phyloP scores from a whole-genome alignment of 768 basidiomycete genomes.

The Porpolomopsis calyptriformis region DNA sequence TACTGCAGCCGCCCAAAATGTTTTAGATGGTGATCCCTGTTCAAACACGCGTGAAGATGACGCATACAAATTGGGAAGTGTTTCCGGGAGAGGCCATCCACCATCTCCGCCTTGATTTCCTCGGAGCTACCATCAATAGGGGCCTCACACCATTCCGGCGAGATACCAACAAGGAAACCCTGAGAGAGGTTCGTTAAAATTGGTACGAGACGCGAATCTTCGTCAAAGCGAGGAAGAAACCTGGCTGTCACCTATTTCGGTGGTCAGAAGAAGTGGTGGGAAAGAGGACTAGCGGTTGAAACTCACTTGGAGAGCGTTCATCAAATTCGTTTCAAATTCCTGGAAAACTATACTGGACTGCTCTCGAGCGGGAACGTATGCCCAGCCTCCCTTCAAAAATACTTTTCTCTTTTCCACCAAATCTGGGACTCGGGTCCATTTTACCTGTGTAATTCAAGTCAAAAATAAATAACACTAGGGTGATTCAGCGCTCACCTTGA shows the following conservation, averaged over 20 bases:
- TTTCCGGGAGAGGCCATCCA: constrained; percentile 73
- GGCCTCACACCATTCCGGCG: constrained; percentile 65
- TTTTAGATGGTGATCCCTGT: constrained; percentile 76
- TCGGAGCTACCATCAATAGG: constrained; percentile 44
- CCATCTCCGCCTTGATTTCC: constrained; percentile 85
- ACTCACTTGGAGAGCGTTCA: constrained; percentile 65
- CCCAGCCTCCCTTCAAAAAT: constrained; percentile 68
- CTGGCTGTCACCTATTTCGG: constrained; percentile 63
- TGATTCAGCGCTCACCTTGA: constrained; percentile 46
- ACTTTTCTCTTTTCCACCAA: constrained; percentile 77
- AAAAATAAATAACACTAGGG: background rate
- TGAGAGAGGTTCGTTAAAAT: constrained; percentile 86
- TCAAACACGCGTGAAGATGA: constrained; percentile 70
- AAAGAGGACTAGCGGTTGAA: background rate
- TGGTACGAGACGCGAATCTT: constrained; percentile 84
- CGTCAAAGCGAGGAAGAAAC: constrained; percentile 82
- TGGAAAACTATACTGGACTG: constrained; percentile 80
- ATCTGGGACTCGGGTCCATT: constrained; percentile 92
- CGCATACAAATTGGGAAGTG: constrained; percentile 98
- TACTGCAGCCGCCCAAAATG: constrained; percentile 89
- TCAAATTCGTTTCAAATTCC: constrained; percentile 68
- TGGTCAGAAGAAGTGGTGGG: background rate
- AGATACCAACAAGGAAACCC: constrained; percentile 86
- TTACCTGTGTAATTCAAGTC: constrained; percentile 46
- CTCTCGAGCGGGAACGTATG: constrained; percentile 74